Evolutionary conservation across 805 yeast genomes (phyloP).

Genomic region (Yamadazyma olivae): DNA sequence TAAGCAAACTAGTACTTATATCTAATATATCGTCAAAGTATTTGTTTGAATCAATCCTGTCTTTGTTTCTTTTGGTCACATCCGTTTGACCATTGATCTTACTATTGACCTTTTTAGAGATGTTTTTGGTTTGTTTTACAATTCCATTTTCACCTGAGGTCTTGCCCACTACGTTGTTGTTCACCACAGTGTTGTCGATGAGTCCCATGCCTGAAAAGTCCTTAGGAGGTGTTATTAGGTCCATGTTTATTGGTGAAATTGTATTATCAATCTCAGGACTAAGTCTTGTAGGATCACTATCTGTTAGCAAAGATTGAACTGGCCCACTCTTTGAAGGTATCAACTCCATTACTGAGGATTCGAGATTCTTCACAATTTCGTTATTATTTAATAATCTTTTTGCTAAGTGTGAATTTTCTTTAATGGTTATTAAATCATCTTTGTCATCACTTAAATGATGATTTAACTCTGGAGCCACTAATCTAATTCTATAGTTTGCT

Average conservation of each 20-base stretch:
- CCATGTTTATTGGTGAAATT: constrained; percentile 9
- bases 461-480: constrained; percentile 10
- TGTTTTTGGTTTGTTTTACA: not conserved
- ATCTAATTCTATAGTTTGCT: constrained; percentile 22
- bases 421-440: constrained; percentile 2
- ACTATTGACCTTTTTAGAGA: not conserved
- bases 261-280: constrained; percentile 8
- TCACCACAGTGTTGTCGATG: not conserved
- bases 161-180: not conserved
- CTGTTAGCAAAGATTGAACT: constrained; percentile 4
- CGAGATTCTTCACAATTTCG: constrained; percentile 9
- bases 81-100: not conserved
- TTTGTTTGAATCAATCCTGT: constrained; percentile 15
- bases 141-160: not conserved
- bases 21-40: constrained; percentile 29
- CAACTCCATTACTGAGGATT: constrained; percentile 7
- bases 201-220: not conserved
- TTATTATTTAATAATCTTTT: constrained; percentile 5
- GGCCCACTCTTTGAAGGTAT: constrained; percentile 7
- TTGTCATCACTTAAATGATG: constrained; percentile 1
- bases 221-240: constrained; percentile 8
- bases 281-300: constrained; percentile 1
- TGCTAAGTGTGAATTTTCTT: constrained; percentile 1
- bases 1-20: constrained; percentile 29
- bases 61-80: too few species aligned